Evolutionary conservation across 768 basidiomycete species (phyloP), one percentile per base, ranked within the genome.

Genomic region (Lentinula edodes): DNA sequence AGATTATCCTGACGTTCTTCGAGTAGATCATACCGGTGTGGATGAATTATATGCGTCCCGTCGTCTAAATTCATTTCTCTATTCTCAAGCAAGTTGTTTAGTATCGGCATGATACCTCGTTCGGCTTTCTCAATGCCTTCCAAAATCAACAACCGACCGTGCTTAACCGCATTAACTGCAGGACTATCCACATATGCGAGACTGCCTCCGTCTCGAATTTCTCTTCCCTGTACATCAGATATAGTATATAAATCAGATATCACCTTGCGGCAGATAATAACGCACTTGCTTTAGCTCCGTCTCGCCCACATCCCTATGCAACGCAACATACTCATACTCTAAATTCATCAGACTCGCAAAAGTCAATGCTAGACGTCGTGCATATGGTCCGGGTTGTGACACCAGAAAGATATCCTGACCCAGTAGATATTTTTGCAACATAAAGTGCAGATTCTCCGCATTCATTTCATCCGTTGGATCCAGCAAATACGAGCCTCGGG

Each of bases 1-100:
- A 89, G 86, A 6, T 73, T 70, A 60, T 79, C 80, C 28, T 75
- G 76, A 54, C 69, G 69, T 2, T 70, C 64, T 60, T 81, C 78
- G 28, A 88, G 71, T 60, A 83, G 80, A 16, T 78, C 75, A 65
- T 80, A 82, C 34, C 85, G 82, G 61, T 84, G 81, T 0, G 85
- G 81, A 63, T 87, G 86, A 20, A 89, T 80, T 48, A 89, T 87
- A 64, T 88, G 86, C 1, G 85, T 85, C 38, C 86, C 86, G 61
- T 89, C 86, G 64, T 87, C 87, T 34, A 89, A 71, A 63, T 89
- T 87, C 80, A 89, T 85, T 73, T 89, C 87, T n/a, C 87, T 74
- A 68, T 87, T 88, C 72, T 89, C 87, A 46, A 89, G 67, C 5
- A 89, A 74, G 68, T 88, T 89, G 65, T 88, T 88, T 5, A 89